Base-by-base conservation (phyloP, 305 asterid species). In the Ilex paraguariensis region DNA sequence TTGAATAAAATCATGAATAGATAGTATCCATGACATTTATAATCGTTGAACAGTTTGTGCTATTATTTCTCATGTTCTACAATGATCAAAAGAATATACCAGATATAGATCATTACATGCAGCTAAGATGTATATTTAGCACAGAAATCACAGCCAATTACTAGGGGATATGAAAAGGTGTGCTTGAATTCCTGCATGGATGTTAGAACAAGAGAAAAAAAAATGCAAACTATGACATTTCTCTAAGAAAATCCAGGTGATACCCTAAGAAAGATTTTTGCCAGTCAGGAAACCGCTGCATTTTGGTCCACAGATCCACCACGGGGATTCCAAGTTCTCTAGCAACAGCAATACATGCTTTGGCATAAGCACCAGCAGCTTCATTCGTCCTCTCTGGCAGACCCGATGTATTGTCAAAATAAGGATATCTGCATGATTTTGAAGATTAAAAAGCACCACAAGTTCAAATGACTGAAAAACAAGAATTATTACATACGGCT, bases 351-450 rank as follows among this genome's bases (percentile, higher is more conserved):
- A 90, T 80, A 67, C 95, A 84, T 59, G 86, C 80, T 68, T 81
- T 81, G 16, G 99, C 95, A 15, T 93, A 90, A 2, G 13, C 49
- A 42, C 95, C 86, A 21, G 99, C 89, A 65, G 84, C 83, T 66
- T 83, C 95, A 55, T 90, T 90, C 13, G 94, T 90, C 75, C 99
- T 87, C 79, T 93, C 99, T 0, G 91, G 81, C 57, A 84, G 74
- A 36, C 83, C 87, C 15, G 71, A 61, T 7, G 68, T 65, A 65
- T 85, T 80, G 59, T 81, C 84, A 0, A 10, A 30, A 64, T 53
- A 89, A 11, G 91, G 90, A 64, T 56, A 6, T 73, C 98, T 89
- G 68, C 54, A 57, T 12, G 52, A n/a, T 40, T 53, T 32, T 7
- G 42, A 45, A 56, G 42, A 8, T 36, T 36, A 36, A 8, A 36